Base-by-base conservation (phyloP, 495 filamentous ascomycete species). In the Xylaria sp. region DNA sequence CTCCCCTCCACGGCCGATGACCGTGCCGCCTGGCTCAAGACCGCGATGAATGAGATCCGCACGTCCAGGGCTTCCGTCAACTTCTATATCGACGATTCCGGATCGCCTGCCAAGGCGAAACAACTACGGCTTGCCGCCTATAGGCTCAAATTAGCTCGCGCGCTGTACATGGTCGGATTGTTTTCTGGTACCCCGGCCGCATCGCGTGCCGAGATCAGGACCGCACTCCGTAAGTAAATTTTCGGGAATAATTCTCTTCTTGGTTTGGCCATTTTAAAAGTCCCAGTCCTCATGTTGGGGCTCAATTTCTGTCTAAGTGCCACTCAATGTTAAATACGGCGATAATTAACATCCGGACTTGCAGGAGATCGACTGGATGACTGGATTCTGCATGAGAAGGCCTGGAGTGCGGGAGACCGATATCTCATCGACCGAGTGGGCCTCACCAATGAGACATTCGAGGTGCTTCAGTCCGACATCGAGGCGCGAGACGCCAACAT, bases 381-480 rank as follows among this genome's bases (percentile, higher is more conserved):
- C 65, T 76, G 75, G 75, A 69, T 71, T 6, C 15, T 73, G 0
- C 43, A 67, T 61, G 75, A 76, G 46, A 24, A 57, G 33, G 31
- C 52, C 5, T 76, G 71, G 72, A 71, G 41, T 12, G 68, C 14
- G 6, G 68, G 15, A 14, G 75, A 76, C 48, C 40, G 57, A 12
- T 33, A 50, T 24, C 33, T 65, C 8, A 14, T 65, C 3, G 15
- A 17, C 12, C 62, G 43, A 21, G 1, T 15, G 3, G 9, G 43
- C 7, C 62, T 63, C n/a, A 41, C n/a, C 5, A 31, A 21, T 5
- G 35, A 65, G 62, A 65, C 62, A 19, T 21, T 19, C n/a, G 31
- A 65, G 0, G 1, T 15, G 1, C 12, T 65, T 2, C 26, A 50
- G 26, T 4, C 15, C 15, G 29, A 50, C 12, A 50, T 50, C 21